Conservation (phyloP, 495 filamentous ascomycete species). For the Talaromyces trachyspermus region DNA sequence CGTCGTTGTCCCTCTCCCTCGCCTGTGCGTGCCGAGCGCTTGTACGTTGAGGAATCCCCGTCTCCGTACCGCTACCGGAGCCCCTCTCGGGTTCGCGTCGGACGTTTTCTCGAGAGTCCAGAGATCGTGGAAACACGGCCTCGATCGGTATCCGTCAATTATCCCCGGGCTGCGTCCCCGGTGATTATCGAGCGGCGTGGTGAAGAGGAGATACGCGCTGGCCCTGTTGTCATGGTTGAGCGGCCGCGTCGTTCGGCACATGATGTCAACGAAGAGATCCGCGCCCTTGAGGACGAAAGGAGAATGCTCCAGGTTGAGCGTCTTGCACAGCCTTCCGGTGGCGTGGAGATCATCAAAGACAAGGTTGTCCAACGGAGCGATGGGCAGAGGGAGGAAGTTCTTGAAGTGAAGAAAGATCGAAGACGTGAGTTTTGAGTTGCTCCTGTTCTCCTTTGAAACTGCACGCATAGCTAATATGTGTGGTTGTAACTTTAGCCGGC, state of each 20-base stretch:
- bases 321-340: constrained; percentile 20
- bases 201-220: constrained; percentile 40
- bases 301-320: constrained; percentile 35
- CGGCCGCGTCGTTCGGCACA: constrained; percentile 43
- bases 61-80: constrained; percentile 5
- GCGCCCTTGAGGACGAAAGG: constrained; percentile 45
- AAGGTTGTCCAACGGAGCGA: constrained; percentile 33
- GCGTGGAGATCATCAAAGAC: constrained; percentile 37
- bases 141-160: constrained; percentile 32
- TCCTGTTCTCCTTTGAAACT: constrained; percentile 2
- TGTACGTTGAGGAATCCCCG: constrained; percentile 5
- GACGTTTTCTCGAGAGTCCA: constrained; percentile 2
- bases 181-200: constrained; percentile 27
- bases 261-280: constrained; percentile 53
- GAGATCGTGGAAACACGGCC: constrained; percentile 16
- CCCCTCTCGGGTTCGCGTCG: constrained; percentile 1
- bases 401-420: constrained; percentile 71
- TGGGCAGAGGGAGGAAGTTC: constrained; percentile 43
- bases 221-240: constrained; percentile 48
- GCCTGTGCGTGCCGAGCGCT: not conserved
- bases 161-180: constrained; percentile 26
- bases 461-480: constrained; percentile 14
- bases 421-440: constrained; percentile 62
- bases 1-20: constrained; percentile 2
- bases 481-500: constrained; percentile 31